Base-by-base conservation (phyloP, 495 filamentous ascomycete species). In the Penicillium lividum region DNA sequence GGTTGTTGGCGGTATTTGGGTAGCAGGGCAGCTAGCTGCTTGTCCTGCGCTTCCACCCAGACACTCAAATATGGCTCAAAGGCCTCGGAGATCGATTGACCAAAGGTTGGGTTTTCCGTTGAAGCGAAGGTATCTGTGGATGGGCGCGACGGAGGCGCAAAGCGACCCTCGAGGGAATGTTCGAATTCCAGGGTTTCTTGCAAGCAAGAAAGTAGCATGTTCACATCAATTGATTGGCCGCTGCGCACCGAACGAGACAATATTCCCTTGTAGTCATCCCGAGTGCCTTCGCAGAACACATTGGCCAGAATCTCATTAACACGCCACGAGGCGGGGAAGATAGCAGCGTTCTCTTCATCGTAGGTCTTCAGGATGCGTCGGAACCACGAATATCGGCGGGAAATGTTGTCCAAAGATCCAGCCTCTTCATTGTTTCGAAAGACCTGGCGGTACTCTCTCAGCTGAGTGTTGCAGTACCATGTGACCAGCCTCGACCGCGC, bases 161-260 rank as follows among this genome's bases (percentile, higher is more conserved):
- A 98, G 13, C 90, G 84, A 36, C 85, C 80, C 66, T 98, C 94
- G 13, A 98, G 80, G 46, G 84, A 88, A 68, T 98, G 93, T 72
- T 98, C 94, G 69, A 98, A 98, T 65, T 98, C 91, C 63, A 98
- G 84, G 1, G 94, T 98, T 75, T 98, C 95, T 64, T 98, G 93
- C 51, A 98, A 77, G 65, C 94, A 97, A 13, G 89, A 91, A 16
- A 98, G 83, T 34, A 98, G 73, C 52, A 98, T 74, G 67, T 96
- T 94, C 58, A 98, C 94, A 73, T 98, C 92, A 50, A 97, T 78
- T 36, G 87, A 87, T 71, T 88, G 84, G 2, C 92, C 92, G 60
- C 92, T 93, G 59, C 93, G 84, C 77, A 91, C 92, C 47, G 89
- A 92, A 64, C 88, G 87, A 58, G 93, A 89, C 48, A 98, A 74